Evolutionary conservation across 306 rosid species (phyloP).

Genomic region (Quercus suber): DNA sequence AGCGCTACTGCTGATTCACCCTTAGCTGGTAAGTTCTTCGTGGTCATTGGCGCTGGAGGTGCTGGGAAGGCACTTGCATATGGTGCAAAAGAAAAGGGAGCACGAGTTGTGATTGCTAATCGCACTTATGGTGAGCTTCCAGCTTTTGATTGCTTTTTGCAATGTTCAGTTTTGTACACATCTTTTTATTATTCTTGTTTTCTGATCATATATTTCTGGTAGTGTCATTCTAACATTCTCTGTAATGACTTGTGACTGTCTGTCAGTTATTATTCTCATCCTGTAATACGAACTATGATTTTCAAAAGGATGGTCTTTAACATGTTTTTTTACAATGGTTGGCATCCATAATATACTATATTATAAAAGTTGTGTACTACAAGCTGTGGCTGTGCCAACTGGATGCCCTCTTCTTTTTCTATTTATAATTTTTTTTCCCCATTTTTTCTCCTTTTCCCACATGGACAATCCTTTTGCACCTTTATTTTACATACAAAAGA

Average conservation of each 20-base stretch:
- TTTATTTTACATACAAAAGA: no score
- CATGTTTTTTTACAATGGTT: neutral
- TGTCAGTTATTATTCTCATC: neutral
- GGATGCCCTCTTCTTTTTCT: no score
- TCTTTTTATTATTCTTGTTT: conserved; percentile 3
- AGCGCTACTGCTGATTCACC: conserved; percentile 49
- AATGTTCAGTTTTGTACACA: conserved; percentile 8
- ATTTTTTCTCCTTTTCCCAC: no score
- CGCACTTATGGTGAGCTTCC: conserved; percentile 76
- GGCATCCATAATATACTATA: no score
- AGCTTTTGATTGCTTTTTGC: conserved; percentile 1
- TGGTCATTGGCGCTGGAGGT: conserved; percentile 98
- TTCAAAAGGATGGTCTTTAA: neutral
- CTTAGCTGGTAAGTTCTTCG: conserved; percentile 79
- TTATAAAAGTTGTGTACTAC: no score
- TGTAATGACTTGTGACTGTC: neutral
- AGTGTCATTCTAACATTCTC: neutral
- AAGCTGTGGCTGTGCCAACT: no score
- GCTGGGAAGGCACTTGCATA: conserved; percentile 95
- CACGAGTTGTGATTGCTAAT: conserved; percentile 85
- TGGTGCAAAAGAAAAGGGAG: conserved; percentile 94
- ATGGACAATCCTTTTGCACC: no score
- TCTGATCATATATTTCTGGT: neutral
- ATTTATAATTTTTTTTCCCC: no score
- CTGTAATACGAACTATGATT: neutral